A percentile compares a stretch with the other conserved stretches of the same genome.
Conservation (phyloP, 148 eudicot genomes). For the Selenicereus undatus region DNA sequence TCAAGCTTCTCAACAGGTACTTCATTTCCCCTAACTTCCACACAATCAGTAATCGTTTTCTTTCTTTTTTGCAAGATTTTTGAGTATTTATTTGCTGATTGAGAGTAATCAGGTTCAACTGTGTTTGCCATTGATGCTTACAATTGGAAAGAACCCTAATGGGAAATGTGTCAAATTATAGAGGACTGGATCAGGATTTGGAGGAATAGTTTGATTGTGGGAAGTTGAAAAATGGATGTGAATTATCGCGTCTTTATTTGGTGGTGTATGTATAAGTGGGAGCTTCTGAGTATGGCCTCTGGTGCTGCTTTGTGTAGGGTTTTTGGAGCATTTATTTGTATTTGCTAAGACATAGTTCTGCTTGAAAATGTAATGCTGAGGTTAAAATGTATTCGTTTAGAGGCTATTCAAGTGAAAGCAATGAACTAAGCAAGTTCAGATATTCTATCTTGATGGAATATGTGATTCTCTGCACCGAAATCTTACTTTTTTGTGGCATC, state of each 20-base stretch:
- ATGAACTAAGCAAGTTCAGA: too few relatives aligned
- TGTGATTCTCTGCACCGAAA: too few relatives aligned
- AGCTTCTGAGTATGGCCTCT: not conserved
- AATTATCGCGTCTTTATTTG: too few relatives aligned
- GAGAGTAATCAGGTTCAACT: not conserved
- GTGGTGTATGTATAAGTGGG: not conserved
- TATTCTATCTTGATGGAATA: too few relatives aligned
- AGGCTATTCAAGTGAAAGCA: not conserved
- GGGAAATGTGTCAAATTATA: not conserved
- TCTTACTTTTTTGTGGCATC: too few relatives aligned
- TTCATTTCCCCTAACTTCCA: not conserved
- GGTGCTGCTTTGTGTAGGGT: not conserved
- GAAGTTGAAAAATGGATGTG: not conserved
- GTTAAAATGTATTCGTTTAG: not conserved
- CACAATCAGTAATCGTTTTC: not conserved
- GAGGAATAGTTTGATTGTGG: not conserved
- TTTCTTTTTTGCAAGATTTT: not conserved
- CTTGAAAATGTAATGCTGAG: not conserved
- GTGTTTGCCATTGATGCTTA: not conserved
- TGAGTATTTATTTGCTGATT: not conserved
- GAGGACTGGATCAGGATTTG: not conserved
- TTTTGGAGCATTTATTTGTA: not conserved
- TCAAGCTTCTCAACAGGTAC: slow-evolving; percentile 67
- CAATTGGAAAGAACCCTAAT: not conserved
- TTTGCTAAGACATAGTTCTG: not conserved